Evolutionary conservation across 176 grass and related monocot species (phyloP).

Genomic region (Lolium multiflorum): DNA sequence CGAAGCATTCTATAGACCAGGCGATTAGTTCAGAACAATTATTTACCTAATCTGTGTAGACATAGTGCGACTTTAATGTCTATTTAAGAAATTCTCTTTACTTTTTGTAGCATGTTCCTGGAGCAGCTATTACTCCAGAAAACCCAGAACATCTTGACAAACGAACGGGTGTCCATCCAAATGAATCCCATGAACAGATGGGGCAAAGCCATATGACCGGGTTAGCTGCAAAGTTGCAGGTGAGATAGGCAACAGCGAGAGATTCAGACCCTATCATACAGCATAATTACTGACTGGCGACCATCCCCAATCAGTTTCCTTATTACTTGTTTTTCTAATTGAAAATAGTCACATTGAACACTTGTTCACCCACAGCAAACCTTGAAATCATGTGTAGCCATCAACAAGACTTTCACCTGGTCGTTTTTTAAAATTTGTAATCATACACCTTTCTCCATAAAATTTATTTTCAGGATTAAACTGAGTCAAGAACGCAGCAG

Average conservation of each 20-base stretch:
- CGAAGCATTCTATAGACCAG: conserved; percentile 18
- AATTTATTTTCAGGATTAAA: too few relatives aligned
- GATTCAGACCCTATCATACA: conserved; percentile 41
- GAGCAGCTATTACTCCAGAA: conserved; percentile 58
- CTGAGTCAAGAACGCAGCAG: too few relatives aligned
- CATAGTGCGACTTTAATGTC: conserved; percentile 14
- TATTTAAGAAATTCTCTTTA: conserved; percentile 9
- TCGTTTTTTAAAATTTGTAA: too few relatives aligned
- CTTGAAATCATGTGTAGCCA: too few relatives aligned
- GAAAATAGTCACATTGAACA: neutral
- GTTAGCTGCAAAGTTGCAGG: conserved; percentile 56
- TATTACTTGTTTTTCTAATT: neutral
- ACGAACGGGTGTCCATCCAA: conserved; percentile 49
- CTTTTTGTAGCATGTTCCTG: conserved; percentile 59
- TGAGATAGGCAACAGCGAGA: conserved; percentile 52
- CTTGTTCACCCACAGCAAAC: conserved; percentile 1
- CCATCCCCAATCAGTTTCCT: conserved; percentile 25
- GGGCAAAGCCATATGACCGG: conserved; percentile 57
- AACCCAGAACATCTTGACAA: conserved; percentile 57
- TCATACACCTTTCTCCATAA: too few relatives aligned
- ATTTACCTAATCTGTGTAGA: conserved; percentile 3
- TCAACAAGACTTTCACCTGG: too few relatives aligned
- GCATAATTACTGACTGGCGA: conserved; percentile 38
- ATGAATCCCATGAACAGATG: conserved; percentile 48
- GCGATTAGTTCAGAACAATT: conserved; percentile 14